These are phyloP conservation scores for Alternaria metachromatica DNA, from an alignment of 2,329 filamentous ascomycete genomes.

Conservation along the genomic window DNA sequence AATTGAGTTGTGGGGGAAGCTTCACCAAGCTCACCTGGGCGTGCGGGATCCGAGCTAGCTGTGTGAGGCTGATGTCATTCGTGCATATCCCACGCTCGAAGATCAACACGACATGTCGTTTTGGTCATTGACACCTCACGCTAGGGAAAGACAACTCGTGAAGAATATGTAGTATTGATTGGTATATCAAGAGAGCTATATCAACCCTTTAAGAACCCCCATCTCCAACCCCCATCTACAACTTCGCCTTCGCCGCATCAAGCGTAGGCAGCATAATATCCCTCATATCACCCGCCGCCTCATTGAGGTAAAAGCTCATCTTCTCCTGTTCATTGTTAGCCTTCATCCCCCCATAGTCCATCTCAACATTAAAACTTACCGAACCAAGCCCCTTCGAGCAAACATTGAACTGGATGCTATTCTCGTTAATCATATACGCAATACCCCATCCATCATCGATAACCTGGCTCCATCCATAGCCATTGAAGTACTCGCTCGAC, in stretches of 20 bases:
- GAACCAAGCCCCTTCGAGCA: constrained; percentile 91
- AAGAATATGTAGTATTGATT: background rate
- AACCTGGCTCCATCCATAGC: constrained; percentile 98
- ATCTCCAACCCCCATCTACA: constrained; percentile 62
- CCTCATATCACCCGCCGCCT: constrained; percentile 88
- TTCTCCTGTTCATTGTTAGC: constrained; percentile 60
- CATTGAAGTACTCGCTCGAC: constrained; percentile 97
- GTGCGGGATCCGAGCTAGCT: background rate
- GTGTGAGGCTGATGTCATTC: constrained; percentile 1
- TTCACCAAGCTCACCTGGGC: constrained; percentile 11
- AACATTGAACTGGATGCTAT: constrained; percentile 98
- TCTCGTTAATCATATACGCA: constrained; percentile 99
- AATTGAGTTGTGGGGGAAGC: constrained; percentile 9
- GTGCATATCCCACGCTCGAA: background rate
- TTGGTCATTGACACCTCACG: background rate
- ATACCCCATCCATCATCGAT: constrained; percentile 96
- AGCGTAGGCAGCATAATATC: constrained; percentile 84
- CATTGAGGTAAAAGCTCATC: constrained; percentile 96
- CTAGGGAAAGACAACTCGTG: background rate
- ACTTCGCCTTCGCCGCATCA: constrained; percentile 82
- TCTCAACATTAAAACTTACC: constrained; percentile 32
- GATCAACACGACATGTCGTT: background rate
- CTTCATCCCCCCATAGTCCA: background rate
- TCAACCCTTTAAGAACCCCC: background rate
- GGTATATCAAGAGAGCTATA: background rate